Evolutionary conservation across 2,329 filamentous ascomycete species (phyloP).

Genomic region (Calonectria crousiana): DNA sequence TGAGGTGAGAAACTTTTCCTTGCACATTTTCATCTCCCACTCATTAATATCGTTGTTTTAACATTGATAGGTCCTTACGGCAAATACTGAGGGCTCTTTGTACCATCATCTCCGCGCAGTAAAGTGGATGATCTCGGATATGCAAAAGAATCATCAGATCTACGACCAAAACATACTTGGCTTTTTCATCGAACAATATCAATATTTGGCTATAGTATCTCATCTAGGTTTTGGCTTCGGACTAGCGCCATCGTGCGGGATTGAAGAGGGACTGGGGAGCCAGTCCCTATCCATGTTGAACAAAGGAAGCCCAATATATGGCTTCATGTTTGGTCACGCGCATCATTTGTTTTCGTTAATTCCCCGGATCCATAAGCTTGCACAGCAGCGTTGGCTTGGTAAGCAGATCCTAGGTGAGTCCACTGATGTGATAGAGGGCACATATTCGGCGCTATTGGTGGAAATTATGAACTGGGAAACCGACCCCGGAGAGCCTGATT

Average conservation of each 20-base stretch:
- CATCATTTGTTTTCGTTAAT: slow-evolving; percentile 18
- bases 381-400: not conserved
- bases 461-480: slow-evolving; percentile 12
- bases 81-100: slow-evolving; percentile 18
- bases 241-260: not conserved
- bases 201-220: slow-evolving; percentile 20
- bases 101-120: slow-evolving; percentile 20
- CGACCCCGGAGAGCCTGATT: not conserved
- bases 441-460: not conserved
- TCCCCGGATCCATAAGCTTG: slow-evolving; percentile 17
- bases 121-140: slow-evolving; percentile 24
- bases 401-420: not conserved
- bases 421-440: not conserved
- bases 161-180: slow-evolving; percentile 19
- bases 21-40: too few relatives aligned
- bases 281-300: slow-evolving; percentile 16
- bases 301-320: slow-evolving; percentile 20
- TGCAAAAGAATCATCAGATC: slow-evolving; percentile 11
- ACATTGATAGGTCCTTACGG: slow-evolving; percentile 7
- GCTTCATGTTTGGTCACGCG: slow-evolving; percentile 22
- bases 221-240: slow-evolving; percentile 16
- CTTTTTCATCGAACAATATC: slow-evolving; percentile 23
- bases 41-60: not conserved
- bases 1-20: not conserved
- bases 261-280: not conserved